A percentile compares a stretch with the other conserved stretches of the same genome.
phyloP scores from a whole-genome alignment of 2,329 filamentous ascomycete genomes.

The Cladosporium austrohemisphaericum region DNA sequence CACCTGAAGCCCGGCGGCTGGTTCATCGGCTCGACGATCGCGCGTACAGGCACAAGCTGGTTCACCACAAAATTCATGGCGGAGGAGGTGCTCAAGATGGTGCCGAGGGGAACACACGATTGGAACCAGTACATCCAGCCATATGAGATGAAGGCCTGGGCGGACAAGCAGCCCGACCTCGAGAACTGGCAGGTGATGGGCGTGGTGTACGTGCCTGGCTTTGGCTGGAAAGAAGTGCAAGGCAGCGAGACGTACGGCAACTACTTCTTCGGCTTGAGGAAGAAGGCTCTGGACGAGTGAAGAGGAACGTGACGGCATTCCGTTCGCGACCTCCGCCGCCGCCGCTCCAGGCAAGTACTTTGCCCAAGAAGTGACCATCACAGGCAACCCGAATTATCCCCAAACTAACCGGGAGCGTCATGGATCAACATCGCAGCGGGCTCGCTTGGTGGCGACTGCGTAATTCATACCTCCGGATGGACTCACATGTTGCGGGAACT shows the following conservation, averaged over 20 bases:
- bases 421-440: too few relatives aligned
- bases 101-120: constrained; percentile 90
- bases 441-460: too few relatives aligned
- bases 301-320: neutral
- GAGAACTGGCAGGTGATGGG: constrained; percentile 69
- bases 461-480: too few relatives aligned
- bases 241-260: constrained; percentile 86
- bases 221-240: constrained; percentile 81
- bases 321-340: neutral
- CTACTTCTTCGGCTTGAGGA: constrained; percentile 88
- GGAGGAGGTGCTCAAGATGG: constrained; percentile 81
- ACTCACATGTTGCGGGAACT: too few relatives aligned
- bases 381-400: too few relatives aligned
- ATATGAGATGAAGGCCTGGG: constrained; percentile 61
- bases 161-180: constrained; percentile 39
- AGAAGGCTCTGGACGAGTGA: constrained; percentile 27
- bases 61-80: constrained; percentile 88
- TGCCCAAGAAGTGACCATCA: neutral
- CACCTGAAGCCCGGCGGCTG: constrained; percentile 89
- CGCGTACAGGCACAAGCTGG: constrained; percentile 83
- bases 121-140: constrained; percentile 96
- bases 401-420: too few relatives aligned
- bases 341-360: neutral
- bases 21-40: constrained; percentile 89
- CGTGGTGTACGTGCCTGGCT: constrained; percentile 81